phyloP scores from a whole-genome alignment of 768 basidiomycete genomes.

The Hygrocybe punicea region DNA sequence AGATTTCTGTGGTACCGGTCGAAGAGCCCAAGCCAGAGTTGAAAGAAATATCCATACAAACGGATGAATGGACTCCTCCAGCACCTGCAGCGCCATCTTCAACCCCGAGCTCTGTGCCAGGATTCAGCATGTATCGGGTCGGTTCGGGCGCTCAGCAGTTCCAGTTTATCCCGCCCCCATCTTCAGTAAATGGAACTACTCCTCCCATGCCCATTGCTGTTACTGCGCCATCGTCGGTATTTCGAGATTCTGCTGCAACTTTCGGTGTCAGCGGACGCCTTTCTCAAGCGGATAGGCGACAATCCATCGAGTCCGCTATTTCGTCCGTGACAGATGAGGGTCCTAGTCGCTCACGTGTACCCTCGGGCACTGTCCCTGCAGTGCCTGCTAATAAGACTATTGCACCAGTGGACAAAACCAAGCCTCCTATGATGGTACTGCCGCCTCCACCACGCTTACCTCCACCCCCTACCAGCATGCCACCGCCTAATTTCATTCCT shows the following conservation, averaged over 20 bases:
- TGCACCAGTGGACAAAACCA: conserved; percentile 65
- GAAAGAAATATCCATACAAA: conserved; percentile 76
- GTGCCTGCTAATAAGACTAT: conserved; percentile 17
- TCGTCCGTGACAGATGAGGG: conserved; percentile 47
- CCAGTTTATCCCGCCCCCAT: conserved; percentile 60
- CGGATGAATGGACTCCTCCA: conserved; percentile 65
- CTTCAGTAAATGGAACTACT: conserved; percentile 36
- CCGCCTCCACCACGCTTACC: conserved; percentile 69
- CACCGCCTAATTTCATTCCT: conserved; percentile 73
- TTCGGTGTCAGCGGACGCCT: conserved; percentile 49
- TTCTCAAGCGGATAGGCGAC: conserved; percentile 57
- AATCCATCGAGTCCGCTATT: conserved; percentile 68
- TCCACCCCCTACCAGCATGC: conserved; percentile 69
- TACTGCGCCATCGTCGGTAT: conserved; percentile 33
- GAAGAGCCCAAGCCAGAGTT: conserved; percentile 57
- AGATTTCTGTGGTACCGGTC: conserved; percentile 4
- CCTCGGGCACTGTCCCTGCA: conserved; percentile 42
- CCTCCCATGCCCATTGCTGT: conserved; percentile 39
- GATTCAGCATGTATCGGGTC: conserved; percentile 49
- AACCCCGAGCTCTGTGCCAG: conserved; percentile 24
- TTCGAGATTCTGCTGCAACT: conserved; percentile 53
- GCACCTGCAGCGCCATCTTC: conserved; percentile 21
- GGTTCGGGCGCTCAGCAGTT: conserved; percentile 51
- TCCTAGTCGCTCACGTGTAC: conserved; percentile 53
- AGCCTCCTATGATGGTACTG: conserved; percentile 80